Percentiles rank a stretch among this genome's conserved stretches.
Conservation (phyloP, 495 filamentous ascomycete genomes). For the Xylaria castorea region DNA sequence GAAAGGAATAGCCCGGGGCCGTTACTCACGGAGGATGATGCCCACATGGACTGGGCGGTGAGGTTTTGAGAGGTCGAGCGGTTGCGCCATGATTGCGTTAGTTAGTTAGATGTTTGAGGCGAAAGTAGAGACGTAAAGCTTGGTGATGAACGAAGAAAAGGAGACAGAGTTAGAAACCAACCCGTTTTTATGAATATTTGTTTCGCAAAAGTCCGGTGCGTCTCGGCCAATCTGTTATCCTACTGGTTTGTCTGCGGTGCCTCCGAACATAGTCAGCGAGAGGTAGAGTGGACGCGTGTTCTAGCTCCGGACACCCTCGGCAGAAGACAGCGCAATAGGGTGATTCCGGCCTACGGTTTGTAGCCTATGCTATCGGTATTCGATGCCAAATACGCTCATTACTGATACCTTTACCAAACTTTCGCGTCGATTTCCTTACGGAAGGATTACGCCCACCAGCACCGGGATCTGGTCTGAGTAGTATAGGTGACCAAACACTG, state of each 20-base stretch:
- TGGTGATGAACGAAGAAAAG: not conserved
- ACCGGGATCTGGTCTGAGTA: not conserved
- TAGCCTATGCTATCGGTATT: not conserved
- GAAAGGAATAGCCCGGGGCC: not conserved
- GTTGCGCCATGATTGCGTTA: conserved; percentile 11
- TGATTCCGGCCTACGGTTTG: not conserved
- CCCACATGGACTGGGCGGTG: conserved; percentile 15
- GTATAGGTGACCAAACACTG: not conserved
- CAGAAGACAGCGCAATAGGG: not conserved
- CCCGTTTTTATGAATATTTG: not conserved
- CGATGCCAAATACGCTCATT: not conserved
- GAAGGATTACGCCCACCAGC: not conserved
- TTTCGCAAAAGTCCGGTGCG: not conserved
- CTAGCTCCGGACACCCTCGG: conserved; percentile 16
- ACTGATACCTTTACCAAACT: not conserved
- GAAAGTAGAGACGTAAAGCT: not conserved
- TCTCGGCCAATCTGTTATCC: not conserved
- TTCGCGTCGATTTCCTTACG: not conserved
- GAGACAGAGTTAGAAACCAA: not conserved
- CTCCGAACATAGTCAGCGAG: conserved; percentile 16
- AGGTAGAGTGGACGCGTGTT: not conserved
- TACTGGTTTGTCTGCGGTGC: not conserved
- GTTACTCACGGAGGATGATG: conserved; percentile 14
- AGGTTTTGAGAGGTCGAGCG: conserved; percentile 13
- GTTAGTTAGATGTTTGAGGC: not conserved